Conservation (phyloP, 108 stramenopile genomes). For the Nannochloropsis oceanica region DNA sequence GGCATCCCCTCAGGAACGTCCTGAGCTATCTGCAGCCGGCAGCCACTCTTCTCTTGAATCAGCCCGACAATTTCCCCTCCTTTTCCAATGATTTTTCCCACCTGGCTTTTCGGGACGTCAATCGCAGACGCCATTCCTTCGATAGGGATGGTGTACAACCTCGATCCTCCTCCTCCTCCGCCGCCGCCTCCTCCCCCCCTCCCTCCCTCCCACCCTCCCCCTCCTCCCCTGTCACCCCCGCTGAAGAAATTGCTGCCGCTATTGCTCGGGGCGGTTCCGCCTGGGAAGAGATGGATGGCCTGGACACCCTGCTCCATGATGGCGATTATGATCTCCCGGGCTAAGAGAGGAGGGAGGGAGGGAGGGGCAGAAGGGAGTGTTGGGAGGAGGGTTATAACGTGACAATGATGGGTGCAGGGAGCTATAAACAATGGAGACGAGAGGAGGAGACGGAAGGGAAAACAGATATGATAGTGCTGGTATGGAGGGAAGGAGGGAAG, state of each 20-base stretch:
- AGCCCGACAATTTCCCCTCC: constrained; percentile 5
- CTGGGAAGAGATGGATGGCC: neutral
- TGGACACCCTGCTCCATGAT: neutral
- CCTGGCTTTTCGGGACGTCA: neutral
- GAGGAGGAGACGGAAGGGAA: neutral
- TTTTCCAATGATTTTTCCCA: constrained; percentile 8
- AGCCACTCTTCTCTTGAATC: neutral
- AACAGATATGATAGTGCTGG: too few relatives aligned
- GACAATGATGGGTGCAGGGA: neutral
- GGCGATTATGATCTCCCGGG: neutral
- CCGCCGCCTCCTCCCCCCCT: neutral
- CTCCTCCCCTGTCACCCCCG: too few relatives aligned
- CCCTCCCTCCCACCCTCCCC: too few relatives aligned
- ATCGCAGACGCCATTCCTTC: neutral
- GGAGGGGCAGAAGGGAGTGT: too few relatives aligned
- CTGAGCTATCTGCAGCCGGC: constrained; percentile 1
- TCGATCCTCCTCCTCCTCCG: neutral
- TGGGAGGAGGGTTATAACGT: too few relatives aligned
- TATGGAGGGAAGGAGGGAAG: neutral
- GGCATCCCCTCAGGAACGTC: constrained; percentile 8
- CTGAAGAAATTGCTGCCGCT: neutral
- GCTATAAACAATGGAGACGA: neutral
- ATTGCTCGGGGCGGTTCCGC: neutral
- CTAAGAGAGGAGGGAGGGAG: neutral
- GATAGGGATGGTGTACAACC: neutral